Conservation (phyloP, 1,284 basidiomycete genomes). For the Malassezia restricta region DNA sequence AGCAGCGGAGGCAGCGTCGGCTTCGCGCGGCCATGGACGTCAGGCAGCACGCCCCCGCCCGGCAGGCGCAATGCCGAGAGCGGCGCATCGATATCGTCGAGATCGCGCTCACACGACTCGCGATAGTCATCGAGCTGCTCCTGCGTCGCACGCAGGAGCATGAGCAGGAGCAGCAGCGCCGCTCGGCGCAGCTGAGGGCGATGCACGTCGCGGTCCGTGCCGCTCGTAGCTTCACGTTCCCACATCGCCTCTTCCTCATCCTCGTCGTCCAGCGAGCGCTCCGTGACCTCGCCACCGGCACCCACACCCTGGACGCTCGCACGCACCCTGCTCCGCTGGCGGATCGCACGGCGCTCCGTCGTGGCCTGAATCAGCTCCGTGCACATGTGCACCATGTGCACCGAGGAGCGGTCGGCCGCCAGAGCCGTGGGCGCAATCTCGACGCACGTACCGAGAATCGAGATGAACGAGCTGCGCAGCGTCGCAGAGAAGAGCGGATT, state of each 20-base stretch:
- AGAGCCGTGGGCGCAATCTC: conserved; percentile 31
- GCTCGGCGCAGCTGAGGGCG: conserved; percentile 34
- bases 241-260: background rate
- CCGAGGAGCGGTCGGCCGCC: conserved; percentile 17
- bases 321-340: background rate
- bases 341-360: conserved; percentile 9
- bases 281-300: background rate
- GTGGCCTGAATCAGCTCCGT: conserved; percentile 33
- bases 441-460: conserved; percentile 38
- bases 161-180: conserved; percentile 30
- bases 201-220: conserved; percentile 23
- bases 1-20: background rate
- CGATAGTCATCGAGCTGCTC: conserved; percentile 23
- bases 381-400: conserved; percentile 21
- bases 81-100: background rate
- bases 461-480: conserved; percentile 32
- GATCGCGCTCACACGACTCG: background rate
- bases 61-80: conserved; percentile 24
- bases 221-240: conserved; percentile 17
- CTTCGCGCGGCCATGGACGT: background rate
- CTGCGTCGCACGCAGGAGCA: conserved; percentile 22
- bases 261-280: conserved; percentile 10
- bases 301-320: background rate
- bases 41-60: conserved; percentile 22
- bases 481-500: conserved; percentile 27